phyloP scores from a whole-genome alignment of 2,329 filamentous ascomycete genomes.

The Cadophora luteo-olivacea region DNA sequence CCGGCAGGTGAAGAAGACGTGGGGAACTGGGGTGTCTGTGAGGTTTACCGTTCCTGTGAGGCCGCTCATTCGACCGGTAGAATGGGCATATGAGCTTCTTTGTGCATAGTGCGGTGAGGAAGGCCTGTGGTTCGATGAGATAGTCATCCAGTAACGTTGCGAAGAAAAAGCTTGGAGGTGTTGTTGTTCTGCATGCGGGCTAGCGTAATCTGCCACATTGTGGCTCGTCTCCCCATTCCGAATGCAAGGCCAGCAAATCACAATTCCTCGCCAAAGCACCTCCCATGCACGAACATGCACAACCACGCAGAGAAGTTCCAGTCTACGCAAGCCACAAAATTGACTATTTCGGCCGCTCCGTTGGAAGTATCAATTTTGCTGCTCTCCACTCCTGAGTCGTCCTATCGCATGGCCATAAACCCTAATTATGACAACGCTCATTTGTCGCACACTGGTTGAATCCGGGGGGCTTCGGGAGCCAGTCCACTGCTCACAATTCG shows the following conservation, averaged over 20 bases:
- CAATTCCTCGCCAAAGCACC: conserved; percentile 9
- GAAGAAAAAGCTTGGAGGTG: conserved; percentile 22
- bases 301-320: conserved; percentile 21
- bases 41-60: conserved; percentile 22
- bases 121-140: conserved; percentile 8
- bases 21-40: conserved; percentile 22
- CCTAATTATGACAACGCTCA: conserved; percentile 3
- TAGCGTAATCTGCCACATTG: conserved; percentile 21
- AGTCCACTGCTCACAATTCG: not conserved
- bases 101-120: conserved; percentile 26
- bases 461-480: not conserved
- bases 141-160: conserved; percentile 19
- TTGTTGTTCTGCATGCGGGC: conserved; percentile 29
- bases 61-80: conserved; percentile 23
- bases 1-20: conserved; percentile 16
- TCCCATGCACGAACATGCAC: conserved; percentile 14
- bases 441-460: conserved; percentile 1
- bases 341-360: conserved; percentile 32
- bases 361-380: conserved; percentile 5
- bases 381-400: conserved; percentile 10
- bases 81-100: not conserved
- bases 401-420: conserved; percentile 15
- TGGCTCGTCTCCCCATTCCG: conserved; percentile 7
- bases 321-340: conserved; percentile 32
- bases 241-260: conserved; percentile 12